These are phyloP conservation scores for Vicia villosa DNA, from an alignment of 306 rosid genomes.

Conservation along the genomic window DNA sequence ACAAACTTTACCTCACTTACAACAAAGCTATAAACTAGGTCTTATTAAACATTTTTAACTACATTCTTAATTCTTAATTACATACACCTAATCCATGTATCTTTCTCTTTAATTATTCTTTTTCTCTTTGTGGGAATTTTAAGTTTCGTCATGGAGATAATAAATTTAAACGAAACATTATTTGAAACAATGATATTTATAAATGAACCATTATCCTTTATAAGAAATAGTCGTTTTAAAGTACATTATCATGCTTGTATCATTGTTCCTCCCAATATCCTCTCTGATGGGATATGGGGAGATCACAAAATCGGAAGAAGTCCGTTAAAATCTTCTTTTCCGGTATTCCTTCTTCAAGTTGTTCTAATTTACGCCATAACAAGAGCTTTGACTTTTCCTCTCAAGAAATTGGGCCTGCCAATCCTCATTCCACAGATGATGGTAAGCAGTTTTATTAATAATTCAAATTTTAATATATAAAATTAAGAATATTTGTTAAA, in stretches of 20 bases:
- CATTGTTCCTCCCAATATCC: constrained; percentile 19
- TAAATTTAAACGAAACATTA: background rate
- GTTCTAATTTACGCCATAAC: constrained; percentile 39
- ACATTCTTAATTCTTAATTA: background rate
- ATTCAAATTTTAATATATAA: no score
- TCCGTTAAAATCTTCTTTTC: constrained; percentile 28
- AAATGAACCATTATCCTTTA: accelerated
- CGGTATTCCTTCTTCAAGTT: constrained; percentile 49
- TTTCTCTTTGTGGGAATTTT: background rate
- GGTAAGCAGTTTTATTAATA: constrained; percentile 27
- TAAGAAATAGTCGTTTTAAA: background rate
- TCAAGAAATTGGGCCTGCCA: constrained; percentile 56
- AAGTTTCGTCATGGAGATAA: background rate
- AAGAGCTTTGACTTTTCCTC: constrained; percentile 26
- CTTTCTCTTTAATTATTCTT: background rate
- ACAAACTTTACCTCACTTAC: background rate
- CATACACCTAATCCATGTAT: background rate
- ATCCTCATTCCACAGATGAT: constrained; percentile 49
- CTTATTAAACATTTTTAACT: background rate
- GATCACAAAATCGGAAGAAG: background rate
- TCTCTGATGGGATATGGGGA: constrained; percentile 43
- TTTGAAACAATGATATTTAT: background rate
- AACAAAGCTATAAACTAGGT: background rate
- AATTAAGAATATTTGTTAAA: background rate
- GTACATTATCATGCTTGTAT: background rate